Base-by-base conservation (phyloP, 2,329 filamentous ascomycete species). In the Decorospora gaudefroyi region DNA sequence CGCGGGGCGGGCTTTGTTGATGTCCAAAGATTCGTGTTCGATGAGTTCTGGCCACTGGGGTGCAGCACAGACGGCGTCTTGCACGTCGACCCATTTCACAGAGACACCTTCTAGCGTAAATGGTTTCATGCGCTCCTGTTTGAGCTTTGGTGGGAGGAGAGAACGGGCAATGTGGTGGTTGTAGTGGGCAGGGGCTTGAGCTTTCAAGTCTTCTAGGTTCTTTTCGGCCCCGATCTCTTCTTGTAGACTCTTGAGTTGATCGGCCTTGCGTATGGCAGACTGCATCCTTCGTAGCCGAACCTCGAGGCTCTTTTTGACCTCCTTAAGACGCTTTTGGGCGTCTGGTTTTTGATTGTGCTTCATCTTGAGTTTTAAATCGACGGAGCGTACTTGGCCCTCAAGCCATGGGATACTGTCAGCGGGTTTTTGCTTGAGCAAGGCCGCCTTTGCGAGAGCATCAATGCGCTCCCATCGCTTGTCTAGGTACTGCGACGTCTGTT, bases 61-160 rank as follows among this genome's bases (percentile, higher is more conserved):
- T 1, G 43, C 38, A 0, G 61, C 61, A 45, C 63, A 65, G 13
- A 66, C 44, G 9, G 61, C 64, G 38, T 72, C 68, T 15, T 54
- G 42, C 9, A 68, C 38, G 30, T 72, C 62, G 4, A 61, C 59
- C 70, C 70, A 72, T 16, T 55, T 46, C 16, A 72, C 55, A 10
- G 39, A 46, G 2, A 71, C 53, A 19, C 53, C 59, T 3, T 62
- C 42, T 4, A 64, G 52, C 8, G 55, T 53, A 36, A 63, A 68
- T 9, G 59, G 58, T 10, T 36, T 50, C 18, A 57, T 55, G 9
- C 44, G 48, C 2, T 45, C 12, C 16, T 53, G 59, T 17, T 50
- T 59, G n/a, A 59, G 38, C 28, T 1, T 46, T 40, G 3, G n/a
- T n/a, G 61, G 63, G 1, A 66, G 57, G 6, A 65, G 51, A 27